These are phyloP conservation scores for Clausena lansium DNA, from an alignment of 345 rosid species.

Conservation along the genomic window DNA sequence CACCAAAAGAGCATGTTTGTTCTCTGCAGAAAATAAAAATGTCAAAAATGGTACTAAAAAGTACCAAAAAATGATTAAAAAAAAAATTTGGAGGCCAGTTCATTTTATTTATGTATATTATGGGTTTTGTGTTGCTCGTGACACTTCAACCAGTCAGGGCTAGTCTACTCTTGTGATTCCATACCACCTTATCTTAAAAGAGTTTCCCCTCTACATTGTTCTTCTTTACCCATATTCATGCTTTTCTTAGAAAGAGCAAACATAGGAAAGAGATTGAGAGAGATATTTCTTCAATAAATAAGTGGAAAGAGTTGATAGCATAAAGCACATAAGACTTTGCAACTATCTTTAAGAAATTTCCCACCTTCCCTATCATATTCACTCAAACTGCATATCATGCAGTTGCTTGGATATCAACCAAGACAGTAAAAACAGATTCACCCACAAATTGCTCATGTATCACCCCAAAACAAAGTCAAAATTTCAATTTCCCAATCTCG, in stretches of 20 bases:
- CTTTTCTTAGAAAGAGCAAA: not conserved
- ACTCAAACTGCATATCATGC: not conserved
- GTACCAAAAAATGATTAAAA: too few relatives aligned
- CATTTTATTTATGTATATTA: not conserved
- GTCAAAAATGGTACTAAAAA: slow-evolving; percentile 6
- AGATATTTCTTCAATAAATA: not conserved
- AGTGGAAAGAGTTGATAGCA: not conserved
- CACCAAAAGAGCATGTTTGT: slow-evolving; percentile 49
- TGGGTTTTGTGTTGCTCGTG: not conserved
- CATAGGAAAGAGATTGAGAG: not conserved
- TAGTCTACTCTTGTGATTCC: not conserved
- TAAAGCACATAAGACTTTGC: not conserved
- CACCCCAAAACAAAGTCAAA: not conserved
- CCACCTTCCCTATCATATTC: not conserved
- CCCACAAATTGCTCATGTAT: not conserved
- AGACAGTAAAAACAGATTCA: not conserved
- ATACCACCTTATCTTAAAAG: not conserved
- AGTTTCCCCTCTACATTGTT: not conserved
- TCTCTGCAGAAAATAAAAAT: slow-evolving; percentile 42
- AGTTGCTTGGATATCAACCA: not conserved
- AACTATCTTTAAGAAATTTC: not conserved
- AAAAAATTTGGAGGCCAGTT: not conserved
- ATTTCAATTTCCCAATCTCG: not conserved
- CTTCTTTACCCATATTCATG: not conserved
- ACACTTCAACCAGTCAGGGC: not conserved